phyloP scores from a whole-genome alignment of 768 basidiomycete species.

The Mrakia frigida region DNA sequence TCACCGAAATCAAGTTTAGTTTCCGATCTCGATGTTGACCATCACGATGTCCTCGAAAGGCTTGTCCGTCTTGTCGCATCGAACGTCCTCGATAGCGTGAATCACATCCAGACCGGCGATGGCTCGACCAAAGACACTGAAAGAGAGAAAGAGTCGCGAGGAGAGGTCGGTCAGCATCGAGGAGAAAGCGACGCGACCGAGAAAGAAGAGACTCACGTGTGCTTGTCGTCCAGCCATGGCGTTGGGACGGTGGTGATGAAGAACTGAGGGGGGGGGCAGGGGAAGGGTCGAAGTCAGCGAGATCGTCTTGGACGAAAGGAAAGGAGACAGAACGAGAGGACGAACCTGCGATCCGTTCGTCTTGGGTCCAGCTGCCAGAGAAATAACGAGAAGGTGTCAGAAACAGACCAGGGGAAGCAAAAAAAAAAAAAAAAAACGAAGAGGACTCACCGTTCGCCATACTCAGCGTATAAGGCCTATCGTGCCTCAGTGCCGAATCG shows the following conservation, averaged over 20 bases:
- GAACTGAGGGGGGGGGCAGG: conserved; percentile 54
- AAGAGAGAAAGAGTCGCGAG: conserved; percentile 22
- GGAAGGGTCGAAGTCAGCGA: background rate
- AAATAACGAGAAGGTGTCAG: conserved; percentile 23
- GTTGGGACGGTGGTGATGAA: conserved; percentile 95
- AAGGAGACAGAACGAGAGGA: background rate
- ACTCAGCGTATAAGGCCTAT: conserved; percentile 91
- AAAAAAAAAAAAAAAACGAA: background rate
- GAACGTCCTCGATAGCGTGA: conserved; percentile 66
- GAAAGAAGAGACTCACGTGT: conserved; percentile 41
- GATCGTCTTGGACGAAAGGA: too few relatives aligned
- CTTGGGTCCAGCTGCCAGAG: conserved; percentile 57
- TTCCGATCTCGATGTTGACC: conserved; percentile 28
- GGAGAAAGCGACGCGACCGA: background rate
- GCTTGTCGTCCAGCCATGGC: conserved; percentile 72
- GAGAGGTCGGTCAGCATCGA: background rate
- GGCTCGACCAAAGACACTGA: conserved; percentile 88
- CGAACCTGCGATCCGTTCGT: conserved; percentile 76
- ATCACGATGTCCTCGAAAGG: conserved; percentile 93
- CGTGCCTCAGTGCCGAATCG: conserved; percentile 78
- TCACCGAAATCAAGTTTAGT: background rate
- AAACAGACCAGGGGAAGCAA: conserved; percentile 13
- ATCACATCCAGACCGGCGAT: conserved; percentile 82
- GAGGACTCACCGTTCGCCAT: conserved; percentile 53
- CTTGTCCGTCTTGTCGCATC: conserved; percentile 67